Conservation (phyloP, 78 protist species). For the Ministeria vibrans region DNA sequence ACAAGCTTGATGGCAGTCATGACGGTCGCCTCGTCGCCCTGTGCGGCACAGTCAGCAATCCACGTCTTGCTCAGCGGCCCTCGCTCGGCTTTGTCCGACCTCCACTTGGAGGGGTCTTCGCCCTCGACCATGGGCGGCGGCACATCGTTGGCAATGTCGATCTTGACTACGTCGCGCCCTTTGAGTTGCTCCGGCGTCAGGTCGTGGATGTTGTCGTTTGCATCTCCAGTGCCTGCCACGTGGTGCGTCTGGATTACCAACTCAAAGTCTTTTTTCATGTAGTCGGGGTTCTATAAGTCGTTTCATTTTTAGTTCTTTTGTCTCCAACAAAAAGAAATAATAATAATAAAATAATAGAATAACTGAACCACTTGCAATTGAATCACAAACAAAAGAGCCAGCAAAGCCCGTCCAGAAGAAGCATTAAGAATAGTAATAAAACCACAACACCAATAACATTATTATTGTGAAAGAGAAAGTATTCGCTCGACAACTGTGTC, state of each 20-base stretch:
- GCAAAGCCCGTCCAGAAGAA: too few relatives aligned
- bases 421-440: too few relatives aligned
- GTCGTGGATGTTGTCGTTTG: conserved; percentile 39
- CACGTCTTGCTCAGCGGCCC: conserved; percentile 58
- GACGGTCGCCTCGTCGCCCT: conserved; percentile 23
- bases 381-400: too few relatives aligned
- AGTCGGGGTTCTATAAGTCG: conserved; percentile 27
- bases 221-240: conserved; percentile 15
- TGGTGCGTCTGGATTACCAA: conserved; percentile 65
- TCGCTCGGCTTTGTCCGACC: conserved; percentile 65
- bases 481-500: too few relatives aligned
- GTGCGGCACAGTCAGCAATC: background rate
- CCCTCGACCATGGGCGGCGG: conserved; percentile 28
- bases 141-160: conserved; percentile 61
- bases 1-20: conserved; percentile 72
- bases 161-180: conserved; percentile 41
- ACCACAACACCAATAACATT: too few relatives aligned
- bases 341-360: too few relatives aligned
- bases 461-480: too few relatives aligned
- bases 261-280: conserved; percentile 47
- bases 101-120: conserved; percentile 62
- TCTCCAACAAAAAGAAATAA: too few relatives aligned
- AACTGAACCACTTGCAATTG: too few relatives aligned
- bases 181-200: background rate
- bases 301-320: too few relatives aligned